Conservation (phyloP, 106 monocot genomes). For the Allium cepa region DNA sequence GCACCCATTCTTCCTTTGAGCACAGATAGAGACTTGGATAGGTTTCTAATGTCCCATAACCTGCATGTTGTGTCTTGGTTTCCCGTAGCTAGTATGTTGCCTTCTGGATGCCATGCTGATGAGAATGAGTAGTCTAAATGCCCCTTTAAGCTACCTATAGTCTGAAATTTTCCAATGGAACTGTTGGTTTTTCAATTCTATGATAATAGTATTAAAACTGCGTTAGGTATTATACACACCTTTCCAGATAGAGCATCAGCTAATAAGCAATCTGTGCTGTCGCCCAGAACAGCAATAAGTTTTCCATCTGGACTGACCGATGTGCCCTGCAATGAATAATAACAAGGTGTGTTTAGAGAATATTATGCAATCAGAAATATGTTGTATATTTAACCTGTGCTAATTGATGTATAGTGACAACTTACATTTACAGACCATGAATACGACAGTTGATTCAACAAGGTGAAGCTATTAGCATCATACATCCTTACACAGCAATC, state of each 20-base stretch:
- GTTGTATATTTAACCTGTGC: too few relatives aligned
- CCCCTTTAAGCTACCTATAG: conserved; percentile 28
- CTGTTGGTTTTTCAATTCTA: not conserved
- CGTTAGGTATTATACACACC: conserved; percentile 12
- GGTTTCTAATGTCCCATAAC: conserved; percentile 78
- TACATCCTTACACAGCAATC: conserved; percentile 69
- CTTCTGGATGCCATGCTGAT: conserved; percentile 81
- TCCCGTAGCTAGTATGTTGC: conserved; percentile 62
- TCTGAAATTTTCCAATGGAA: conserved; percentile 18
- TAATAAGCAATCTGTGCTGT: conserved; percentile 45
- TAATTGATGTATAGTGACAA: not conserved
- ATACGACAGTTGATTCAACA: conserved; percentile 42
- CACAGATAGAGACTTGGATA: conserved; percentile 38
- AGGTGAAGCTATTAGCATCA: conserved; percentile 39
- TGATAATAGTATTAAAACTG: not conserved
- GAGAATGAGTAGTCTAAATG: conserved; percentile 82
- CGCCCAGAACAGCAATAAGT: conserved; percentile 71
- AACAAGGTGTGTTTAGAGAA: not conserved
- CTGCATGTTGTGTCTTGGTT: conserved; percentile 88
- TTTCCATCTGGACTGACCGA: conserved; percentile 70
- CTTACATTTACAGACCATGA: conserved; percentile 90
- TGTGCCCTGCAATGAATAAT: conserved; percentile 25
- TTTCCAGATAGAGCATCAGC: conserved; percentile 74
- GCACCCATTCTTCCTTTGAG: conserved; percentile 77
- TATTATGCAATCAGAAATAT: too few relatives aligned